Evolutionary conservation across 164 flowering plant genomes (phyloP), one percentile per base, ranked within the genome.

Genomic region (Nymphaea colorata): DNA sequence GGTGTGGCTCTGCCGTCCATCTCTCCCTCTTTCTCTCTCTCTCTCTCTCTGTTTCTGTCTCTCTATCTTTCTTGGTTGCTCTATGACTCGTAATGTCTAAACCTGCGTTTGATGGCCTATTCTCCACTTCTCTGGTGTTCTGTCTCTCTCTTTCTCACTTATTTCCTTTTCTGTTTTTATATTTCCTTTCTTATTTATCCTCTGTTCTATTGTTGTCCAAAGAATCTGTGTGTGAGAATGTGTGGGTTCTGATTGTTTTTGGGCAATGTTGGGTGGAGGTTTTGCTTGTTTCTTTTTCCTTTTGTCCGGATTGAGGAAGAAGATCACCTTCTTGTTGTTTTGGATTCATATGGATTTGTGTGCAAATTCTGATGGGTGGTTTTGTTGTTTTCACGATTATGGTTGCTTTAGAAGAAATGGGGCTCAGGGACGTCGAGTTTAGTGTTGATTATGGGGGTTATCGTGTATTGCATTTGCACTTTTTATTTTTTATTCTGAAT

Each of bases 51-150:
- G 69, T 36, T 25, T 25, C 36, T 25, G 1, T 25, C 36, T 25
- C 36, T 25, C 36, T 25, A 25, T 25, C 36, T 25, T 44, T 66
- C 18, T 67, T 62, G 69, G 67, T 66, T 43, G 53, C 43, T 43
- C 64, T 45, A 44, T 43, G 4, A 12, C 42, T 55, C 36, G n/a
- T 5, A 5, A 67, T 7, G 69, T 53, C 42, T 47, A 68, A 55
- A 59, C 64, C 61, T 69, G 61, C 41, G 60, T 59, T 70, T 17
- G 61, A 68, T 61, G 61, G 17, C 41, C 71, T 67, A 74, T 62
- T 61, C 61, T 69, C 59, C 57, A 16, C 61, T 17, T 25, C 36
- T 25, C 36, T 25, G 36, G 36, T 25, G 0, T 25, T 25, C 36
- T 25, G 36, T 25, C n/a, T 41, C 43, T 3, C 7, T 51, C 4